Evolutionary conservation across 1,139 yeast genomes (phyloP), one percentile per base, ranked within the genome.

Genomic region (Suhomyces maxii): DNA sequence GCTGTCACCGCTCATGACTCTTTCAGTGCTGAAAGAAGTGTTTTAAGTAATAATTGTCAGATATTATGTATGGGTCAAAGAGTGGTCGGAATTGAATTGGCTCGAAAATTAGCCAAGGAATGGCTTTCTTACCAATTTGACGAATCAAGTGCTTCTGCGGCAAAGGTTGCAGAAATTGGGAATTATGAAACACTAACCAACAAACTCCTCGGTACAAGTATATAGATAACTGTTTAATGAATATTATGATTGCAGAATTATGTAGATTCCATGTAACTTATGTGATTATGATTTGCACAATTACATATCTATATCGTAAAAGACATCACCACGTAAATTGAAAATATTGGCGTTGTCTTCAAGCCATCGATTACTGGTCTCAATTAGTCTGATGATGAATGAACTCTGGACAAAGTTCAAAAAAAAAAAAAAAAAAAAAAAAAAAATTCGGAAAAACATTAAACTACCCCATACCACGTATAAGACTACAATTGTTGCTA

Each of bases 1-100:
- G 38, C 38, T 10, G 38, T 36, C 30, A 36, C 38, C 11, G 38
- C 30, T 11, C 38, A 36, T 36, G 38, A 36, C 13, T 36, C 38
- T 10, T 36, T 36, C 30, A 23, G 31, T 36, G 38, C 25, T 13
- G 38, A 36, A 25, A 23, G 38, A 36, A 36, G 38, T 26, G 25
- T 36, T 25, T 36, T 36, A 14, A 36, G 38, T 25, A 36, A 36
- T 12, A 25, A 36, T 26, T 36, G 38, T 25, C 38, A 36, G 31
- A 26, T 36, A 1, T n/a, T 36, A 10, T 36, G 38, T 12, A 36
- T 36, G 38, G 38, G 38, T 36, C 38, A 36, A n/a, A 23, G 38
- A 14, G 38, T 36, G 8, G 31, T 36, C 9, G 38, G 38, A 8
- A 36, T 36, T 36, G 38, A 36, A 36, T 23, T 25, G 30, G 38